Base-by-base conservation (phyloP, 768 basidiomycete genomes). In the Lentinula detonsa region DNA sequence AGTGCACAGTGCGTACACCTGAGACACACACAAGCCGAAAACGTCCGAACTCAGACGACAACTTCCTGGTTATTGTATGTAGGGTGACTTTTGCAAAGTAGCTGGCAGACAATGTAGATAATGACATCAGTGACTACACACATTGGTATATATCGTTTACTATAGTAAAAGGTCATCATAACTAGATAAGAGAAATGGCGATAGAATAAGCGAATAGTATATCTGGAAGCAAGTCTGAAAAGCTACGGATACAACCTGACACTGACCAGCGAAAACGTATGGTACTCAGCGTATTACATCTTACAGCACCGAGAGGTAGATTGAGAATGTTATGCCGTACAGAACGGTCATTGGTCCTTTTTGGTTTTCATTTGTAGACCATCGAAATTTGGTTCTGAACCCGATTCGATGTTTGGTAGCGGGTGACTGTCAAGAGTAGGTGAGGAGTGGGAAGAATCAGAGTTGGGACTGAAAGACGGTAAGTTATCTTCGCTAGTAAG, bases 401-500 rank as follows among this genome's bases (percentile, higher is more conserved):
- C 46, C 9, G 46, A 35, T 21, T 59, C 57, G 6, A 59, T 49
- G 4, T 48, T 45, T 35, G 57, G 57, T 31, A 59, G 57, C 7
- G 57, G 45, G 10, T 43, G 28, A 48, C n/a, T n/a, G 33, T 31
- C 33, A 18, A 59, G 33, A 23, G 34, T 37, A 4, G 57, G 57
- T 1, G 57, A 59, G 13, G 45, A 59, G 18, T 50, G 23, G 1
- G 48, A 50, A 59, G 57, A 59, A 39, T 49, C 45, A 13, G 35
- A 39, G 43, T 28, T 50, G 34, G 16, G 45, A 45, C 45, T 37
- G 21, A 56, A 33, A 21, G 55, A 56, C 13, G 37, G 21, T 10
- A 56, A 5, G 39, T 56, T 56, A 13, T 56, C 55, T 56, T 56
- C 55, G 55, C 55, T 56, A 21, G 55, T 43, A 28, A 28, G 8